Conservation (phyloP, 148 eudicot genomes). For the Selenicereus undatus region DNA sequence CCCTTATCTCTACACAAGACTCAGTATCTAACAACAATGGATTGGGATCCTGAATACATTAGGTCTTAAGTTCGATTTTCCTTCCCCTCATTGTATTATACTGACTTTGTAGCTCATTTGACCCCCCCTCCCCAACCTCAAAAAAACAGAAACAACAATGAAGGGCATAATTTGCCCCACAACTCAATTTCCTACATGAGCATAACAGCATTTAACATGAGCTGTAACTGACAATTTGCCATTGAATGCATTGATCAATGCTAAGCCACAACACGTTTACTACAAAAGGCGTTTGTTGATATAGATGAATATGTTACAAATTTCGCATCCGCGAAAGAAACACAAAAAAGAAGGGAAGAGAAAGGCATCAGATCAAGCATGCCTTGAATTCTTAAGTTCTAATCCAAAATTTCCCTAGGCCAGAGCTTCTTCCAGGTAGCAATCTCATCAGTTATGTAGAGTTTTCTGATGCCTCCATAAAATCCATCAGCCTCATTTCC, state of each 20-base stretch:
- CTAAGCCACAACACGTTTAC: no score
- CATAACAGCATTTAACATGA: no score
- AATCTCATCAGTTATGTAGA: slow-evolving; percentile 48
- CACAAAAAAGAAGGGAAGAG: neutral
- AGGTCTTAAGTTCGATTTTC: no score
- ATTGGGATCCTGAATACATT: no score
- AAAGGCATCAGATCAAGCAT: neutral
- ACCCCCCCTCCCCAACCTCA: no score
- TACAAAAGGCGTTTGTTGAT: no score
- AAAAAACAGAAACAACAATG: neutral
- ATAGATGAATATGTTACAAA: neutral
- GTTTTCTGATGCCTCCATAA: slow-evolving; percentile 83
- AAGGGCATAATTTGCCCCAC: neutral
- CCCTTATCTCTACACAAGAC: neutral
- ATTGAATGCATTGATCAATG: no score
- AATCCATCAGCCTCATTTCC: slow-evolving; percentile 91
- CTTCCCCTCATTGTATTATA: no score
- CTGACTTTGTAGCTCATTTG: no score
- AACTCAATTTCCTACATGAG: neutral
- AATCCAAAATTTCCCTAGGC: slow-evolving; percentile 77
- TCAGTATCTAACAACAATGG: neutral
- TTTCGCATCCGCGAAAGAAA: neutral
- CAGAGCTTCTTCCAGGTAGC: slow-evolving; percentile 69
- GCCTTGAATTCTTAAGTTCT: slow-evolving; percentile 4
- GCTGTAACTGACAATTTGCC: no score